These are phyloP conservation scores for Austroboletus niveus DNA, from an alignment of 1,284 basidiomycete genomes.

Conservation along the genomic window DNA sequence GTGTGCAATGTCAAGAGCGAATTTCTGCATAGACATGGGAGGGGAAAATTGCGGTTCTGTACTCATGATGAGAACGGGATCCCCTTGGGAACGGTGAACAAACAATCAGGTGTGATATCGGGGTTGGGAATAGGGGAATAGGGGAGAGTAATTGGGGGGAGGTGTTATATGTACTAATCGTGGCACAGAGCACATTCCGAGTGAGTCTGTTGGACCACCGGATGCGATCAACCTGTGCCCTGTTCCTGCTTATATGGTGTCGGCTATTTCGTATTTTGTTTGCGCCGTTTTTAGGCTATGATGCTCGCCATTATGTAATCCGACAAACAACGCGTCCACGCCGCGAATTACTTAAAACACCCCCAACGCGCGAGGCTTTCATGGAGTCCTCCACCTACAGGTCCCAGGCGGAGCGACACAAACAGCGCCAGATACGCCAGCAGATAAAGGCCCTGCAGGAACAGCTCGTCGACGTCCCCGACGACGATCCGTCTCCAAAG, in stretches of 20 bases:
- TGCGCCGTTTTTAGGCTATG: slow-evolving; percentile 1
- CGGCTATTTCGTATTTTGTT: slow-evolving; percentile 2
- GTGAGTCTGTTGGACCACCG: slow-evolving; percentile 10
- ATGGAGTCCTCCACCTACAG: slow-evolving; percentile 39
- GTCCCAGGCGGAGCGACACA: slow-evolving; percentile 24
- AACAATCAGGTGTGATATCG: slow-evolving; percentile 12
- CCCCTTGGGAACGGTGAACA: slow-evolving; percentile 17
- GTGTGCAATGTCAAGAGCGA: slow-evolving; percentile 32
- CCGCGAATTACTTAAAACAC: slow-evolving; percentile 13
- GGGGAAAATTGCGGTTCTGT: slow-evolving; percentile 15
- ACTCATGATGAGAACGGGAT: slow-evolving; percentile 14
- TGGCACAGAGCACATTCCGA: slow-evolving; percentile 24
- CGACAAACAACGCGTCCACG: slow-evolving; percentile 20
- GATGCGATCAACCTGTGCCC: slow-evolving; percentile 17
- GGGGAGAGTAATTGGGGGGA: slow-evolving; percentile 10
- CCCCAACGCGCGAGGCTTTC: slow-evolving; percentile 8
- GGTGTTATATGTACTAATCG: slow-evolving; percentile 28
- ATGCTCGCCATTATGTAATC: slow-evolving; percentile 25
- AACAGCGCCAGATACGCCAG: slow-evolving; percentile 38
- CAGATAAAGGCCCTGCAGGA: slow-evolving; percentile 44
- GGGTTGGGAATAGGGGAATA: slow-evolving; percentile 10
- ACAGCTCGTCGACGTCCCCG: slow-evolving; percentile 38
- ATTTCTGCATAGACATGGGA: slow-evolving; percentile 26
- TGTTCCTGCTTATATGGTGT: slow-evolving; percentile 3
- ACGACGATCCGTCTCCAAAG: slow-evolving; percentile 43